Conservation (phyloP, 192 early-diverging fungal species). For the Coemansia sp. region DNA sequence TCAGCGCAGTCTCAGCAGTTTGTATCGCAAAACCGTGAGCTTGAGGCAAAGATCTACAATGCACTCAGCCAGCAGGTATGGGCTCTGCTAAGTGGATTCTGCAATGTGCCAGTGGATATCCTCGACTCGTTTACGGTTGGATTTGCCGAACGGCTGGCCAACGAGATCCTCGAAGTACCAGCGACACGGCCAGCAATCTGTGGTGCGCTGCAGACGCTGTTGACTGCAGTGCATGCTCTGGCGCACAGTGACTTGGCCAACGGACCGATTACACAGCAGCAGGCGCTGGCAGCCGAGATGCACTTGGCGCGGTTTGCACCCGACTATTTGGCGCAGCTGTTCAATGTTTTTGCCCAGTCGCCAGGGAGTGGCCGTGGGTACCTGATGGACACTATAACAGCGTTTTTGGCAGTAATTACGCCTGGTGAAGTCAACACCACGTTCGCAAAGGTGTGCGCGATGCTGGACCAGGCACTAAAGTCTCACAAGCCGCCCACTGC, state of each 20-base stretch:
- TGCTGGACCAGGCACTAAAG: constrained; percentile 61
- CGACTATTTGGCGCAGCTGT: constrained; percentile 72
- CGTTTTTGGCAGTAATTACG: constrained; percentile 64
- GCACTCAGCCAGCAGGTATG: constrained; percentile 88
- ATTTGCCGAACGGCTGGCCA: constrained; percentile 73
- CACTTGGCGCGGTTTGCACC: constrained; percentile 66
- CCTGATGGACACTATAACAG: constrained; percentile 66
- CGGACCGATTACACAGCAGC: constrained; percentile 52
- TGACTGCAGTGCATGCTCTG: constrained; percentile 45
- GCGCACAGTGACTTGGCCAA: constrained; percentile 25
- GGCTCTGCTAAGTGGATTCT: constrained; percentile 82
- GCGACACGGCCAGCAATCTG: constrained; percentile 79
- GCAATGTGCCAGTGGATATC: constrained; percentile 80
- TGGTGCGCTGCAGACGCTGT: constrained; percentile 66
- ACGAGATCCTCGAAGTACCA: constrained; percentile 70
- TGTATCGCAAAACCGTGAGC: constrained; percentile 57
- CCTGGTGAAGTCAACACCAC: constrained; percentile 62
- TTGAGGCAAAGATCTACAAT: constrained; percentile 86
- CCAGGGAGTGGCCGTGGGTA: constrained; percentile 64
- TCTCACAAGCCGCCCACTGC: constrained; percentile 55
- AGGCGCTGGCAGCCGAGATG: constrained; percentile 59
- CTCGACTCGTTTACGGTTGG: constrained; percentile 57
- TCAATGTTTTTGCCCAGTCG: constrained; percentile 75
- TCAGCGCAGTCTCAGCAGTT: constrained; percentile 63
- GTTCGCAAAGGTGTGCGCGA: constrained; percentile 62